Evolutionary conservation across 2,329 filamentous ascomycete genomes (phyloP), one percentile per base, ranked within the genome.

Genomic region (Cladophialophora yegresii): DNA sequence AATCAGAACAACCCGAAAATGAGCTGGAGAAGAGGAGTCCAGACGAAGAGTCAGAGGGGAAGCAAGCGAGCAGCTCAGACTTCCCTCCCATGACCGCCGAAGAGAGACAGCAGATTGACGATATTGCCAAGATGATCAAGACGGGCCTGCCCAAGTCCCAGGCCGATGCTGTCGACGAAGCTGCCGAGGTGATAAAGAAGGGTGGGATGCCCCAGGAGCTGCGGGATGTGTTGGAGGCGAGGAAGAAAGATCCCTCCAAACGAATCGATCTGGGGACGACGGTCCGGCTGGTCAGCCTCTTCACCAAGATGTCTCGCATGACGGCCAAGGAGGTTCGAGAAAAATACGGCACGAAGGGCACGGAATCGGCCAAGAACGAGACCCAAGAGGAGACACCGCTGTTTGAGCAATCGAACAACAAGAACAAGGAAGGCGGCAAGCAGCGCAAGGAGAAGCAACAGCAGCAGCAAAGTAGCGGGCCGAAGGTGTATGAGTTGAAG

Each of bases 121-220:
- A 83, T 61, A 75, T 87, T 32, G 82, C 90, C 49, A 73, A 75
- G 2, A 80, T 81, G 66, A 76, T 89, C 64, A 84, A 85, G 69
- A 80, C 82, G 65, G 81, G 81, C 57, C 76, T 91, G 62, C 88
- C 89, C 7, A 80, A 82, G 61, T 81, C 82, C n/a, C 87, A 91
- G 76, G 81, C 81, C 45, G 77, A 85, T 57, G 78, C 83, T 23
- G 76, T 92, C 64, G 82, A 86, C 64, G 81, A 84, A 54, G 81
- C 87, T 8, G 77, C 90, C n/a, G 78, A 84, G 66, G 79, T 83
- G 30, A 82, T 93, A 66, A 86, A 87, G 77, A 81, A 82, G 65
- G 82, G 87, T 49, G 92, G 92, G 9, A 85, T 92, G 16, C 90
- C 91, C 0, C 72, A 78, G 23, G 90, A 92, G 73, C 77, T 92